phyloP scores from a whole-genome alignment of 306 rosid genomes.

The Prinsepia uniflora region DNA sequence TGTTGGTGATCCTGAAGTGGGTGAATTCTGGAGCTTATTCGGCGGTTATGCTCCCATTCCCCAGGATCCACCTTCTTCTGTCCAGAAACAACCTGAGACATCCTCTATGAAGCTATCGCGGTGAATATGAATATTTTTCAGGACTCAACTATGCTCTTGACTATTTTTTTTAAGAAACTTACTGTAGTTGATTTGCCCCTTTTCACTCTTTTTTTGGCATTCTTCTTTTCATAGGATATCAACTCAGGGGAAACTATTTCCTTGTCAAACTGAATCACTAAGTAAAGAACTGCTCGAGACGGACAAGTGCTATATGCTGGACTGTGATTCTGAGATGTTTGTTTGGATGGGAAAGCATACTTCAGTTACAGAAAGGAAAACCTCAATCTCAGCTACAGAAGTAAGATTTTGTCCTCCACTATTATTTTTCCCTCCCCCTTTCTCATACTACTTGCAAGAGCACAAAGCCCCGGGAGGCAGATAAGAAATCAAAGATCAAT shows the following conservation, averaged over 20 bases:
- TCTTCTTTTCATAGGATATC: conserved; percentile 61
- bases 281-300: conserved; percentile 71
- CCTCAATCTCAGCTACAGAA: conserved; percentile 64
- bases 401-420: conserved; percentile 44
- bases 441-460: not conserved
- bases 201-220: not conserved
- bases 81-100: conserved; percentile 37
- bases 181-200: not conserved
- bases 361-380: conserved; percentile 73
- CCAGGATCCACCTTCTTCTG: conserved; percentile 56
- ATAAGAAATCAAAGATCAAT: not conserved
- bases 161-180: conserved; percentile 16
- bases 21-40: conserved; percentile 96
- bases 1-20: conserved; percentile 91
- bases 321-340: conserved; percentile 68
- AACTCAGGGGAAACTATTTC: conserved; percentile 67
- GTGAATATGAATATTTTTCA: conserved; percentile 36
- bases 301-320: conserved; percentile 89
- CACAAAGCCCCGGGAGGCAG: conserved; percentile 4
- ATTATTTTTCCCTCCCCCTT: not conserved
- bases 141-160: not conserved
- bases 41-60: conserved; percentile 98
- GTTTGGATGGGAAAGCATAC: conserved; percentile 95
- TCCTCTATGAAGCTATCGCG: conserved; percentile 52
- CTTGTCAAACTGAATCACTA: conserved; percentile 42